Evolutionary conservation across 75 land plant species (phyloP), one percentile per base, ranked within the genome.

Genomic region (Sequoia sempervirens): DNA sequence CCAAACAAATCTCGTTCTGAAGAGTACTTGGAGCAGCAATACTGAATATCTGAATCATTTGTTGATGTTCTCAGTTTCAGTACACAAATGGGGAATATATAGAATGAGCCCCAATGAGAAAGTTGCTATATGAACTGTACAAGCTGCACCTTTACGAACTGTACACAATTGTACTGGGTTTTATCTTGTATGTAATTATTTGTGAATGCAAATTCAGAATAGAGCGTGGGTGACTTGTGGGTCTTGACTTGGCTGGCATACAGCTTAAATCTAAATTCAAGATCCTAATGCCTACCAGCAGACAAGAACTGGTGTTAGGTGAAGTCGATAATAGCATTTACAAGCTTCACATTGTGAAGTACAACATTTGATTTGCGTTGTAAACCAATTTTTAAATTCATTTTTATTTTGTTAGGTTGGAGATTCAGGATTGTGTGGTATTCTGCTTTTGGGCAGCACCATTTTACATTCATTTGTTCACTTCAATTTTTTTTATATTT

Each of bases 11-110:
- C 52, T 78, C 80, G 0, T 45, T n/a, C 20, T 38, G 80, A 78
- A 26, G 28, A 43, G n/a, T 78, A 78, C 52, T 40, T 78, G 46
- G 80, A 78, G 12, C 80, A 78, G 80, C 80, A 78, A 30, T 78
- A 78, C 80, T 78, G 30, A 78, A 78, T 78, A 40, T 10, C 32
- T 78, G 40, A 15, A 9, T 41, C 23, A 78, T 26, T 10, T 45
- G 46, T 26, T n/a, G 46, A 18, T 43, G 13, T 15, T 37, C 26
- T 0, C 45, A 78, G 50, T 43, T 40, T 78, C 28, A 26, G 23
- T 43, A 26, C 50, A 38, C 50, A 78, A 18, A 11, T 70, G 73
- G 32, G 32, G 36, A 70, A 70, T 11, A 70, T 37, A 10, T 32
- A 15, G 32, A 70, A 2, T 70, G 73, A 32, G 13, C 73, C 73